A percentile compares a stretch with the other conserved stretches of the same genome.
phyloP scores from a whole-genome alignment of 2,329 filamentous ascomycete species.

The Hymenoscyphus occultus region DNA sequence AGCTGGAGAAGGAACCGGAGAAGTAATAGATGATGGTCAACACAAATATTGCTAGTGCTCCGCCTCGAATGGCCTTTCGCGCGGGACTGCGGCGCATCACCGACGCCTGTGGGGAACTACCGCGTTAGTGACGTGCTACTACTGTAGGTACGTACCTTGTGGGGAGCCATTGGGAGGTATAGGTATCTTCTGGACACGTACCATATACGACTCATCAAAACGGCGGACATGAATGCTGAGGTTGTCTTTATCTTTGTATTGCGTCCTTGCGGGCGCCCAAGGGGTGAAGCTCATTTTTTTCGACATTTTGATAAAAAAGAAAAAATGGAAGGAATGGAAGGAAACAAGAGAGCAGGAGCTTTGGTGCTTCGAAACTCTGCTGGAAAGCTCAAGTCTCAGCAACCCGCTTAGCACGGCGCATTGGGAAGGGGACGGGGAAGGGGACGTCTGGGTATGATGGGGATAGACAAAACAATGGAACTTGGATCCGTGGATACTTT shows the following conservation, averaged over 20 bases:
- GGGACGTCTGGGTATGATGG: too few species aligned
- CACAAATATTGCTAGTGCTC: slow-evolving; percentile 9
- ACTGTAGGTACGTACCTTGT: too few species aligned
- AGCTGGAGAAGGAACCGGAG: slow-evolving; percentile 2
- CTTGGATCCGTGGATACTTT: neutral
- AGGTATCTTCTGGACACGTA: neutral
- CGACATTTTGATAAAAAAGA: neutral
- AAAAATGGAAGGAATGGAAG: neutral
- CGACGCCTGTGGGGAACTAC: neutral
- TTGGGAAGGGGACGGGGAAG: too few species aligned
- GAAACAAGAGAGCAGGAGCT: neutral
- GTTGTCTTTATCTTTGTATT: slow-evolving; percentile 6
- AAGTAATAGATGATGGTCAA: slow-evolving; percentile 13
- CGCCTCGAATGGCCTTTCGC: slow-evolving; percentile 9
- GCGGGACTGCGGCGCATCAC: slow-evolving; percentile 10
- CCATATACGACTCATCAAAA: slow-evolving; percentile 2
- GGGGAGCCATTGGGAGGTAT: neutral
- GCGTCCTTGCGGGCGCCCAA: neutral
- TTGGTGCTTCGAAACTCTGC: neutral
- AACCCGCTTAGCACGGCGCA: neutral
- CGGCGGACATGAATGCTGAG: slow-evolving; percentile 7
- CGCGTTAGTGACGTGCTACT: neutral
- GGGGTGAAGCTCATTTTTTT: neutral
- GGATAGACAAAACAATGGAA: neutral
- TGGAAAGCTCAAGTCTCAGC: neutral